Evolutionary conservation across 2,329 filamentous ascomycete species (phyloP), one percentile per base, ranked within the genome.

Genomic region (Dendrostoma leiphaemia): DNA sequence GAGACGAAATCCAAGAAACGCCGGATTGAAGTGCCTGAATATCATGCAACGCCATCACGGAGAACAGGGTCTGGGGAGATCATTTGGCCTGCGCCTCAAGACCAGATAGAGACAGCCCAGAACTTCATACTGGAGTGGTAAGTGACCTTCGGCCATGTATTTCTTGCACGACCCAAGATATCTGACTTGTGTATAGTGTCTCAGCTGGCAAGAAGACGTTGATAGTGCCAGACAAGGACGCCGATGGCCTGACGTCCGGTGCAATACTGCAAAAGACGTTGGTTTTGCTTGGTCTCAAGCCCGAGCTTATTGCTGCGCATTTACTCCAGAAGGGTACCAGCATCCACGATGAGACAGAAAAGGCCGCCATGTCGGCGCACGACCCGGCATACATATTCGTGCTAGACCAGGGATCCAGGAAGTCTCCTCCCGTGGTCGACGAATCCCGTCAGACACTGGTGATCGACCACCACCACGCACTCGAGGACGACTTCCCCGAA

Each of bases 181-280:
- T 13, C n/a, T 31, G 19, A 26, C 29, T 8, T 1, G 5, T 34
- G 24, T 48, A 10, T 58, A 85, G 83, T 65, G 82, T 76, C 17
- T 62, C 70, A 15, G 69, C 79, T 10, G 68, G 75, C 9, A 74
- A 81, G 53, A 73, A 69, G 32, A 81, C 79, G 1, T 67, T 88
- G 17, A 82, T 89, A 13, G 75, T 88, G 0, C 86, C 86, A 0
- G 85, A 89, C 63, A 88, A 88, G 62, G 85, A 88, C 60, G 84
- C 84, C 3, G 85, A 89, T 65, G 86, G 85, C 0, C 71, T 89
- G 3, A 80, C 80, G 2, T 82, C 85, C 2, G 86, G 85, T 1
- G 79, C 80, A 1, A 88, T 88, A 28, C 65, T 89, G 2, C 73
- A 81, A 52, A 80, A 78, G 51, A 86, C 84, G 0, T 71, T 89